Percentiles rank a stretch among this genome's conserved stretches.
Evolutionary conservation across 805 yeast genomes (phyloP).

Genomic region (Jamesozyma jinghongensis): DNA sequence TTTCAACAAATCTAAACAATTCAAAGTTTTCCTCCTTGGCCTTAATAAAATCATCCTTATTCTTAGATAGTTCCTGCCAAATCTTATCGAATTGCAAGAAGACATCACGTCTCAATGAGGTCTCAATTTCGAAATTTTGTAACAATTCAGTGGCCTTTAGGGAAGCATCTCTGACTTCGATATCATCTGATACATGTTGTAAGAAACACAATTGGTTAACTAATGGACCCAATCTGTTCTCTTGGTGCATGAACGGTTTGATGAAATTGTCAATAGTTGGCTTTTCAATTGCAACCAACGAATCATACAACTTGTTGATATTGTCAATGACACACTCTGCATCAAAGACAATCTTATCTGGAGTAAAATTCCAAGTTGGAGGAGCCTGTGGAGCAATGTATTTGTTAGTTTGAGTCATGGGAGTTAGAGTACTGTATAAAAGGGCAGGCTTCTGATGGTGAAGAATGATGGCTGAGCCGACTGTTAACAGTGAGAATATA

Average conservation of each 20-base stretch:
- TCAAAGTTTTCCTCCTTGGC: slow-evolving; percentile 36
- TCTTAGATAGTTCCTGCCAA: slow-evolving; percentile 32
- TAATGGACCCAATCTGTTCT: slow-evolving; percentile 39
- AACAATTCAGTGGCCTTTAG: slow-evolving; percentile 50
- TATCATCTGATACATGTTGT: slow-evolving; percentile 59
- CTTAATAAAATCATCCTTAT: slow-evolving; percentile 7
- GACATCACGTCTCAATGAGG: slow-evolving; percentile 57
- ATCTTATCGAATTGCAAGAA: slow-evolving; percentile 50
- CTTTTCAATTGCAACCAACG: slow-evolving; percentile 38
- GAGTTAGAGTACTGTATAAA: neutral
- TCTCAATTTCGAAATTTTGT: slow-evolving; percentile 52
- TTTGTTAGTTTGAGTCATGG: slow-evolving; percentile 1
- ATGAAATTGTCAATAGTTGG: slow-evolving; percentile 53
- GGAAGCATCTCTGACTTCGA: slow-evolving; percentile 64
- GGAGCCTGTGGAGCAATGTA: slow-evolving; percentile 26
- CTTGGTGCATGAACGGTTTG: slow-evolving; percentile 41
- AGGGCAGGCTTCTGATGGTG: neutral
- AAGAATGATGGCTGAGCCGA: slow-evolving; percentile 1
- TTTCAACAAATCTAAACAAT: slow-evolving; percentile 47
- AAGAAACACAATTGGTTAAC: slow-evolving; percentile 53
- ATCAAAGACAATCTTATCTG: slow-evolving; percentile 37
- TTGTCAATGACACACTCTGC: slow-evolving; percentile 39
- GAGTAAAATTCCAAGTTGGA: slow-evolving; percentile 54
- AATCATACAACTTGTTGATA: slow-evolving; percentile 42
- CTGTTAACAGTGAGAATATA: neutral